Conservation (phyloP, 2,329 filamentous ascomycete species). For the Alternaria burnsii region DNA sequence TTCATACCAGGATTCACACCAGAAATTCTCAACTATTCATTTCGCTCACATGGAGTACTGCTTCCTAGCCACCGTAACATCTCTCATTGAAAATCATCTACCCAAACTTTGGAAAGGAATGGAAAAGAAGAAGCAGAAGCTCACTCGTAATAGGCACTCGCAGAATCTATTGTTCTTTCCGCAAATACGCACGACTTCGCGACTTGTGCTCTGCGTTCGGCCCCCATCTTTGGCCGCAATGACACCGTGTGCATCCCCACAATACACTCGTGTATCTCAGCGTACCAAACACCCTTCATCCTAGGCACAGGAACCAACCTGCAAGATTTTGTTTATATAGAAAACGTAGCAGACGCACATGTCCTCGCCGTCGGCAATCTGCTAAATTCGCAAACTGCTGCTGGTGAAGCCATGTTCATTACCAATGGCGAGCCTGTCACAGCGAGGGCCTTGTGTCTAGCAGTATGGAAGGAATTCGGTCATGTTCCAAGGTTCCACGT, state of each 20-base stretch:
- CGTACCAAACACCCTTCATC: conserved; percentile 77
- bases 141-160: conserved; percentile 66
- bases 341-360: conserved; percentile 79
- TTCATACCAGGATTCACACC: neutral
- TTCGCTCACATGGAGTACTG: neutral
- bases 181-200: conserved; percentile 74
- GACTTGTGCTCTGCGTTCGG: conserved; percentile 83
- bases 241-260: conserved; percentile 79
- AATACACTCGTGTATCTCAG: conserved; percentile 74
- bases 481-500: conserved; percentile 61
- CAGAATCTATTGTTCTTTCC: conserved; percentile 80
- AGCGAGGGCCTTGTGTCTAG: conserved; percentile 87
- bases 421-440: conserved; percentile 89
- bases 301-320: conserved; percentile 78
- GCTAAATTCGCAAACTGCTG: conserved; percentile 66
- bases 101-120: neutral
- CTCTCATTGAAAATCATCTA: neutral
- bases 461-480: conserved; percentile 73
- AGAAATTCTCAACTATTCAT: neutral
- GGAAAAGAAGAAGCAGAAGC: conserved; percentile 34
- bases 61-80: neutral
- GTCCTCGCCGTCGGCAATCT: conserved; percentile 80
- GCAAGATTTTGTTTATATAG: conserved; percentile 75
- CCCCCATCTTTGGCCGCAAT: conserved; percentile 90
- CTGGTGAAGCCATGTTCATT: conserved; percentile 86